Base-by-base conservation (phyloP, 139 green algal genomes). In the Chara braunii region DNA sequence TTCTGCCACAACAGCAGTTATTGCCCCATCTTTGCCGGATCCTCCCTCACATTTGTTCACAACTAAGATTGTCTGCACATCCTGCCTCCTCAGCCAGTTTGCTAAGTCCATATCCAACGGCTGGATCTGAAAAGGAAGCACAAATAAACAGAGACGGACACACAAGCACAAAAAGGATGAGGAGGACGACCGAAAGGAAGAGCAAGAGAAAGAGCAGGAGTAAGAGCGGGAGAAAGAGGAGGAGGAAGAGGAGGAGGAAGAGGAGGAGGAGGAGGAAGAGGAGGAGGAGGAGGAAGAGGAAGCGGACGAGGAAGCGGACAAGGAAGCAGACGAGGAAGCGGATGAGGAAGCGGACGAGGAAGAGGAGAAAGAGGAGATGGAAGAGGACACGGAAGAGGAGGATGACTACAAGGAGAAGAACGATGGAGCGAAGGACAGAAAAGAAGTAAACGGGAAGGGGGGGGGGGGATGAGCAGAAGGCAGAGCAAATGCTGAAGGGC, bases 11-110 rank as follows among this genome's bases (percentile, higher is more conserved):
- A 62, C 26, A 14, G 64, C 26, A 0, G 62, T 43, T 28, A 78
- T 37, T 36, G 37, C 22, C 22, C 48, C 50, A 36, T 68, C 24
- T n/a, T n/a, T n/a, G 42, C 67, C 31, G 7, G 45, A 26, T 26
- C 37, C 30, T 23, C 73, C 70, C 81, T 95, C 89, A 22, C 84
- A 88, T 78, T 95, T 95, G 83, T 95, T 95, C 0, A 80, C 59
- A 9, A 95, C 68, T 1, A 42, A 43, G 0, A 78, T 43, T 2
- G 34, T 32, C 26, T 50, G 64, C 9, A 37, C 54, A 12, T 12
- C 36, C 12, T 64, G 23, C 22, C 36, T 7, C 28, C 70, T 58
- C 57, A 95, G 78, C 89, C 89, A 95, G 7, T 43, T 14, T 0
- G 83, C 81, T 32, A 94, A 56, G 55, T 86, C 80, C 51, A 80